Percentiles rank a stretch among this genome's conserved stretches.
Conservation (phyloP, 208 protist genomes). For the Leishmania amazonensis region DNA sequence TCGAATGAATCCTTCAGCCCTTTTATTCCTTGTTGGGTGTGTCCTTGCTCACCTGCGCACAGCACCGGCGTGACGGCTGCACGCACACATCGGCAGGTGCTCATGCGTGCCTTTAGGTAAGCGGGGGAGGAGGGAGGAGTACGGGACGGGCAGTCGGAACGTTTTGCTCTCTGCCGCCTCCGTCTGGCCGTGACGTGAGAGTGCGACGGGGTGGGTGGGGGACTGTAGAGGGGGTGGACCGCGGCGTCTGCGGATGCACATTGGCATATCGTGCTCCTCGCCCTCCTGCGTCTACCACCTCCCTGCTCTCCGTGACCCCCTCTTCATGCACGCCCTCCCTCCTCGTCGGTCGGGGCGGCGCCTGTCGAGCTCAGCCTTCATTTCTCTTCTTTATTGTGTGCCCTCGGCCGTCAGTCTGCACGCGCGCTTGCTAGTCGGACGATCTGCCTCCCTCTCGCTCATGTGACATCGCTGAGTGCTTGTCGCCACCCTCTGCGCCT, state of each 20-base stretch:
- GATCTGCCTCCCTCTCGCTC: not conserved
- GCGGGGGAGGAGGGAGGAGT: not conserved
- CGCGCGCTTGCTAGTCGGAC: not conserved
- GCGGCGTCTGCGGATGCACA: not conserved
- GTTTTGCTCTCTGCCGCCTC: not conserved
- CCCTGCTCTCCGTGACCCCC: not conserved
- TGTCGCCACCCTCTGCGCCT: not conserved
- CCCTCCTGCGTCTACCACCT: not conserved
- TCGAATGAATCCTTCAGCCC: not conserved
- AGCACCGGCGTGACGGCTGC: not conserved
- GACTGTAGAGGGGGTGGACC: not conserved
- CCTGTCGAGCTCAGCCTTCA: not conserved
- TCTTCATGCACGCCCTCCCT: not conserved
- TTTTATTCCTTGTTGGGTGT: not conserved
- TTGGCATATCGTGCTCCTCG: not conserved
- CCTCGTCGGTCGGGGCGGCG: not conserved
- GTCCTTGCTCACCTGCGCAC: not conserved
- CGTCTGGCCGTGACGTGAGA: not conserved
- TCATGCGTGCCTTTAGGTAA: not conserved
- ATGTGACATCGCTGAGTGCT: not conserved
- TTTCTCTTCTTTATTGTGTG: not conserved
- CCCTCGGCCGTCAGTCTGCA: too few species aligned
- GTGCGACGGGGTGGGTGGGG: not conserved
- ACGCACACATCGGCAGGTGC: not conserved
- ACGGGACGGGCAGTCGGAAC: not conserved